Base-by-base conservation (phyloP, 2,329 filamentous ascomycete species). In the Tolypocladium tundrense region DNA sequence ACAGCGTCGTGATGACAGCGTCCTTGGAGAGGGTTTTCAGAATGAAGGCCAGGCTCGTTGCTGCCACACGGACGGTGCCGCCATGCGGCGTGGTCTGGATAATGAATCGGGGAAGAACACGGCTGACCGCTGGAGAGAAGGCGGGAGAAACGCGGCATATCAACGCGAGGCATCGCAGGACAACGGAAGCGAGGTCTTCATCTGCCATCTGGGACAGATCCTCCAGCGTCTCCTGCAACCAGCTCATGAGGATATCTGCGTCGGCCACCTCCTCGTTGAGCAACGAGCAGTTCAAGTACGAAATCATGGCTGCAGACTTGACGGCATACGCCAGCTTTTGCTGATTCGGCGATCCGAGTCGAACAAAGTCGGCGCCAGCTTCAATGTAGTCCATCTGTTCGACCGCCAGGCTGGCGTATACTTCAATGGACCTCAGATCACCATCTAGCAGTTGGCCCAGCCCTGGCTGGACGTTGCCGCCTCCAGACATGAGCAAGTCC, bases 1-100 rank as follows among this genome's bases (percentile, higher is more conserved):
- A 99, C 11, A 99, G 78, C 1, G 92, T 97, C 6, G 92, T 96
- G 63, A 99, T 97, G 41, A 96, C 83, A 41, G 91, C 88, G 75
- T 99, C 94, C 65, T 96, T 89, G 1, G 94, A 96, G 14, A 97
- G 80, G 66, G 88, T 80, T 64, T 87, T 87, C 57, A 99, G 77
- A 21, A 95, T 85, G 63, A 87, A 88, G 2, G 92, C 91, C 40
- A 99, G 77, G 65, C 88, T 94, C 63, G 86, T 85, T n/a, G 92
- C 91, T 35, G 93, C 93, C 40, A 93, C 81, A 2, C 79, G 80
- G 50, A 94, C 86, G 14, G 86, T 90, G 35, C 82, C 77, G 19
- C 84, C 82, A 58, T 84, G 83, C 41, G 90, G 85, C 24, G 86
- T 83, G 57, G 89, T 87, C 69, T 96, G 91, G 1, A 97, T 90